Conservation (phyloP, 2,329 filamentous ascomycete species). For the Trichoderma koningiopsis region DNA sequence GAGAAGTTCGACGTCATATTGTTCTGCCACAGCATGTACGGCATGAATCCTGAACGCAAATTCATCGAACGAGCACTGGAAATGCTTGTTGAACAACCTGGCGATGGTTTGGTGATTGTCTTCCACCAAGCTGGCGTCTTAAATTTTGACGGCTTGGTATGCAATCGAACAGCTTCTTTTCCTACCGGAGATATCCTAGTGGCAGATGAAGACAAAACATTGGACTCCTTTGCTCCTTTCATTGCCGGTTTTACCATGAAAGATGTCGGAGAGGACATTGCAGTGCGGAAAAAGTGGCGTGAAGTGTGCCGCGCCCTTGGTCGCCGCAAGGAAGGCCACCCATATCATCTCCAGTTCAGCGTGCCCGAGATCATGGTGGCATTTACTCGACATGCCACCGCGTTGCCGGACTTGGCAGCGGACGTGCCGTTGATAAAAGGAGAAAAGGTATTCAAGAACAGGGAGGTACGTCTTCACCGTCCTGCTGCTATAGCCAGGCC, state of each 20-base stretch:
- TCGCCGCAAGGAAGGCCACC: slow-evolving; percentile 40
- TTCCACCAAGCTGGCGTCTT: slow-evolving; percentile 56
- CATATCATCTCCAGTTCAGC: slow-evolving; percentile 49
- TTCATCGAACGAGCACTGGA: slow-evolving; percentile 51
- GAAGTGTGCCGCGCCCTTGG: slow-evolving; percentile 53
- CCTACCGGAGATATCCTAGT: slow-evolving; percentile 49
- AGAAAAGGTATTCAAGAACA: slow-evolving; percentile 50
- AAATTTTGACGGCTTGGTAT: slow-evolving; percentile 51
- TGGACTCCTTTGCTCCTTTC: slow-evolving; percentile 58
- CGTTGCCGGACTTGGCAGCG: slow-evolving; percentile 46
- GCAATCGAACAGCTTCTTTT: slow-evolving; percentile 49
- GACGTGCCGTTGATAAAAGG: slow-evolving; percentile 42
- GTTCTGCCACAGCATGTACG: slow-evolving; percentile 67
- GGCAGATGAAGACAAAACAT: slow-evolving; percentile 44
- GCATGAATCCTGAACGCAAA: slow-evolving; percentile 52
- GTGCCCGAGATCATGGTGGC: slow-evolving; percentile 52
- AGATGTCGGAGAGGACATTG: slow-evolving; percentile 36
- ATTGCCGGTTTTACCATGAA: slow-evolving; percentile 49
- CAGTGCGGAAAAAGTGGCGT: slow-evolving; percentile 49
- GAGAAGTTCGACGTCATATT: slow-evolving; percentile 57
- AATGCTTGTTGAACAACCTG: slow-evolving; percentile 47
- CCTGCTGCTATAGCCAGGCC: slow-evolving; percentile 51
- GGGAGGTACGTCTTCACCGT: slow-evolving; percentile 49
- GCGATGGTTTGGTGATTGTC: slow-evolving; percentile 51
- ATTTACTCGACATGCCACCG: slow-evolving; percentile 51